phyloP scores from a whole-genome alignment of 176 grass and related monocot species.

The Ensete ventricosum region DNA sequence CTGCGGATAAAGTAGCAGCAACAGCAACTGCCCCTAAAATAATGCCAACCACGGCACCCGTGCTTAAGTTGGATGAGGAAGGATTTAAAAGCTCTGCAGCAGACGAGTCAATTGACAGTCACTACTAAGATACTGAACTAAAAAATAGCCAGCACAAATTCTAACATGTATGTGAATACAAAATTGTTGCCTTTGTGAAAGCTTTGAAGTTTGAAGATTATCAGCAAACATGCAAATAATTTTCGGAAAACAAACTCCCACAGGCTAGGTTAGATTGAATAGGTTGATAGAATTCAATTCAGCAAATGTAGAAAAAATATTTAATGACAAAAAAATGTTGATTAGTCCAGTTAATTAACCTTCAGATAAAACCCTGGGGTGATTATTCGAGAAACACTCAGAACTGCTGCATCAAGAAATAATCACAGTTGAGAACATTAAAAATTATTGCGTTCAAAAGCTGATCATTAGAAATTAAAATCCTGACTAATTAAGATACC shows the following conservation, averaged over 20 bases:
- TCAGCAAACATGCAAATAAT: not conserved
- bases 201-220: too few species aligned
- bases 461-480: not conserved
- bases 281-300: not conserved
- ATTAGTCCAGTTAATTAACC: not conserved
- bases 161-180: not conserved
- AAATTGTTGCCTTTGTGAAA: not conserved
- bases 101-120: not conserved
- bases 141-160: slow-evolving; percentile 6
- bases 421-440: not conserved
- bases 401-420: not conserved
- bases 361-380: not conserved
- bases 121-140: not conserved
- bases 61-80: slow-evolving; percentile 34
- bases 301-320: too few species aligned
- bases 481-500: not conserved
- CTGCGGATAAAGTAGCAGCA: slow-evolving; percentile 37
- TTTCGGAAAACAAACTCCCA: not conserved
- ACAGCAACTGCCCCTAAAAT: slow-evolving; percentile 46
- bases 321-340: not conserved
- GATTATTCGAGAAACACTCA: not conserved
- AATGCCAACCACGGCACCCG: slow-evolving; percentile 51
- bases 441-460: not conserved
- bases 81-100: slow-evolving; percentile 28
- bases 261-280: not conserved